Evolutionary conservation across 2,329 filamentous ascomycete genomes (phyloP).

Genomic region (Hortaea sp.): DNA sequence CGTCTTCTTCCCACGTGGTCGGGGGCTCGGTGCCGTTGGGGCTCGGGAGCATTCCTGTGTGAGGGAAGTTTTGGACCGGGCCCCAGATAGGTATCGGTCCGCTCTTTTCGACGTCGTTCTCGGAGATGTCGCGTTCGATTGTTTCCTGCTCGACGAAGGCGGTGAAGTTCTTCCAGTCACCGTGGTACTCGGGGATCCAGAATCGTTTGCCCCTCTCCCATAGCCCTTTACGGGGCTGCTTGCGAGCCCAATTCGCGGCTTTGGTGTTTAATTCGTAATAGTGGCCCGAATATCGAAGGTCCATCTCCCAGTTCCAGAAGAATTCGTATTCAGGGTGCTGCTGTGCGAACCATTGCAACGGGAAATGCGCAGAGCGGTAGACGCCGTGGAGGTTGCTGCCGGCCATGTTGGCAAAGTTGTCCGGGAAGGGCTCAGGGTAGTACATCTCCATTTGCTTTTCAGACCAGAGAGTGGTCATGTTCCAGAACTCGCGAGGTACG

Average conservation of each 20-base stretch:
- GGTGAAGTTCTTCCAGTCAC: constrained; percentile 59
- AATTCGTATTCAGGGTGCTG: constrained; percentile 42
- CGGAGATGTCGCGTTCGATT: constrained; percentile 36
- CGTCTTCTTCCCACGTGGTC: constrained; percentile 47
- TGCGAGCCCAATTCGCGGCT: constrained; percentile 52
- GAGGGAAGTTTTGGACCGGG: constrained; percentile 33
- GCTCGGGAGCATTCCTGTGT: constrained; percentile 42
- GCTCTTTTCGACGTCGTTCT: constrained; percentile 41
- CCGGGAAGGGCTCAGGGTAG: constrained; percentile 78
- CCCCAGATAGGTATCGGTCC: constrained; percentile 57
- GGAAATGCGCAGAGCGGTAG: constrained; percentile 55
- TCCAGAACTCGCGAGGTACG: constrained; percentile 75
- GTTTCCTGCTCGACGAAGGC: constrained; percentile 51
- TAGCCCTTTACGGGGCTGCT: constrained; percentile 59
- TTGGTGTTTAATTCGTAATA: constrained; percentile 71
- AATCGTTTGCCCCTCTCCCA: constrained; percentile 67
- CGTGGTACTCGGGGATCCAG: constrained; percentile 61
- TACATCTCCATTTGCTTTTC: constrained; percentile 85
- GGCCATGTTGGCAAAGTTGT: constrained; percentile 56
- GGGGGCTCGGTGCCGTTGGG: constrained; percentile 57
- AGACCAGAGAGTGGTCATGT: constrained; percentile 85
- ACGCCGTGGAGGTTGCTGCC: constrained; percentile 69
- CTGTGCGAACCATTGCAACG: constrained; percentile 43
- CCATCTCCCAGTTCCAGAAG: constrained; percentile 85
- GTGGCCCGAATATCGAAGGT: constrained; percentile 68